Conservation (phyloP, 257 asterid species). For the Pogostemon cablin region DNA sequence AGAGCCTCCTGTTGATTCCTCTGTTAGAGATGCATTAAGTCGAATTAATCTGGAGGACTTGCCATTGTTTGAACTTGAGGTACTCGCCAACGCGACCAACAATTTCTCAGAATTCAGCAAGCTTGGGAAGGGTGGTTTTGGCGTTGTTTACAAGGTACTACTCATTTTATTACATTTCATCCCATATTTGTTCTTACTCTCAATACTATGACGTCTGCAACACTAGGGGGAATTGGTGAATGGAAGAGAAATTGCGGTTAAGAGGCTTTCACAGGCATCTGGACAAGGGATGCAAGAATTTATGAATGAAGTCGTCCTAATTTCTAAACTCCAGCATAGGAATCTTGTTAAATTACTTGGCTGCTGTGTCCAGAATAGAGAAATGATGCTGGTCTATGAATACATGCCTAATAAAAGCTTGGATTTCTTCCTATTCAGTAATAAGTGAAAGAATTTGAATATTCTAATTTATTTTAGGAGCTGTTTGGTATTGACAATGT, state of each 20-base stretch:
- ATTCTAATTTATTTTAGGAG: no score
- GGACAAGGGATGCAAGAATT: constrained; percentile 49
- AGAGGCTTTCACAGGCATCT: constrained; percentile 49
- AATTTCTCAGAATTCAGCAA: constrained; percentile 35
- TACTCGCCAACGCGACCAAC: constrained; percentile 41
- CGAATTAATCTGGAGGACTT: constrained; percentile 39
- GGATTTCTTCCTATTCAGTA: constrained; percentile 45
- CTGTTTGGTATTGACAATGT: no score
- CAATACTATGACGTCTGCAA: not conserved
- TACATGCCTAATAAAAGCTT: constrained; percentile 51
- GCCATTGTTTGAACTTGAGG: constrained; percentile 38
- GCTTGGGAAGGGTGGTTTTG: constrained; percentile 56
- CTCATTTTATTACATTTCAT: not conserved
- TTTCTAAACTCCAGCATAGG: constrained; percentile 53
- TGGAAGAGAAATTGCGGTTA: constrained; percentile 50
- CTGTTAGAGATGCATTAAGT: constrained; percentile 32
- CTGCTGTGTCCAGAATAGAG: constrained; percentile 43
- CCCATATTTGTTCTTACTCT: no score
- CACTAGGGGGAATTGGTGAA: constrained; percentile 40
- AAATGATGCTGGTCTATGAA: constrained; percentile 49
- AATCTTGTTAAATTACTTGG: constrained; percentile 52
- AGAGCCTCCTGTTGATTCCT: constrained; percentile 21
- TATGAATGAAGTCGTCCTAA: constrained; percentile 49
- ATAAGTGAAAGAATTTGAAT: not conserved
- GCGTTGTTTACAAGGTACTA: constrained; percentile 42